Percentiles rank a stretch among this genome's conserved stretches.
phyloP scores from a whole-genome alignment of 768 basidiomycete genomes.

The Tulasnella sp. region DNA sequence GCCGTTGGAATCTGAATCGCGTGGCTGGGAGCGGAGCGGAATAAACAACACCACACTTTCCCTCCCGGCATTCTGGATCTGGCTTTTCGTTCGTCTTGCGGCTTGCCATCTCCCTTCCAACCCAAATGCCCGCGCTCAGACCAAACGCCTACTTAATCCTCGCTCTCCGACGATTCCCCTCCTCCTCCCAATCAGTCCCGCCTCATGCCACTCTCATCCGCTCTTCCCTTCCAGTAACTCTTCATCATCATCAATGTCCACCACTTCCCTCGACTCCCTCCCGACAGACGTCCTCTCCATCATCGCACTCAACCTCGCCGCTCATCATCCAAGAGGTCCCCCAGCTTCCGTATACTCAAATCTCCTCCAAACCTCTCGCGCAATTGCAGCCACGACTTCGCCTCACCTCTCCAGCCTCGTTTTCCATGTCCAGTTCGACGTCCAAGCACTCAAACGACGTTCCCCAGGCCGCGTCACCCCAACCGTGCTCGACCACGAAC shows the following conservation, averaged over 20 bases:
- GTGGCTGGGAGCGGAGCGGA: not conserved
- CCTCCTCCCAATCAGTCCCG: not conserved
- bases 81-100: not conserved
- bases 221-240: not conserved
- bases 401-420: slow-evolving; percentile 43
- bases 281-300: slow-evolving; percentile 47
- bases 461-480: slow-evolving; percentile 39
- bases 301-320: slow-evolving; percentile 50
- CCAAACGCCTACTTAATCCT: not conserved
- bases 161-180: not conserved
- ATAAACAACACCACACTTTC: not conserved
- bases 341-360: slow-evolving; percentile 42
- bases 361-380: not conserved
- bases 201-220: not conserved
- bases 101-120: not conserved
- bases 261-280: slow-evolving; percentile 36
- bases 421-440: slow-evolving; percentile 56
- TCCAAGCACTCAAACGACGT: slow-evolving; percentile 49
- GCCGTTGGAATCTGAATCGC: not conserved
- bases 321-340: slow-evolving; percentile 43
- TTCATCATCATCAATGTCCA: not conserved
- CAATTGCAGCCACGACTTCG: not conserved
- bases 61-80: not conserved
- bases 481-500: slow-evolving; percentile 38
- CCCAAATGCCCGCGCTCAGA: not conserved